Base-by-base conservation (phyloP, 2,329 filamentous ascomycete genomes). In the Colletotrichum shisoi region DNA sequence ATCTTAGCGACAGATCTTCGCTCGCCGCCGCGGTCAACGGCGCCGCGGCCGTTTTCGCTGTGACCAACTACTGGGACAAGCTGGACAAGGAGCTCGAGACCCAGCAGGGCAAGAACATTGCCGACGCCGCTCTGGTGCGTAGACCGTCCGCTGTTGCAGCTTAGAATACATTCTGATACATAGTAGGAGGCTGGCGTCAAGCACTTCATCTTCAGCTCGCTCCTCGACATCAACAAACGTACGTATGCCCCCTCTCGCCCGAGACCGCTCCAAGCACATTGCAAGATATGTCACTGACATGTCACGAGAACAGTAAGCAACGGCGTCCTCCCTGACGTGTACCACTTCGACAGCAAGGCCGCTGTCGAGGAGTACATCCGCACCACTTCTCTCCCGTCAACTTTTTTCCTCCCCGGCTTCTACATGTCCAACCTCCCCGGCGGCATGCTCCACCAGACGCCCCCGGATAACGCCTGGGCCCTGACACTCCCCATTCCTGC, bases 321-420 rank as follows among this genome's bases (percentile, higher is more conserved):
- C 8, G 80, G 80, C 61, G 74, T 72, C 17, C 77, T 83, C 4
- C 57, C 76, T 27, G 71, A 79, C 49, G 80, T 84, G 37, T 75
- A 79, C 68, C 82, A 85, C 69, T 89, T 88, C 67, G 86, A 89
- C 74, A 77, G 75, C 73, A 89, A 89, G 73, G 85, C 85, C 21
- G 76, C 81, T 13, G 80, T 85, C 0, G 85, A 87, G 70, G 71
- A 78, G n/a, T 86, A 88, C 71, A 82, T 87, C 53, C 81, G 83
- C 19, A 64, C 69, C 0, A 71, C 83, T 3, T 79, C 78, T 0
- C 76, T 87, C 9, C 80, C 81, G 2, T 78, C 80, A 24, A 79
- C 84, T 0, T 86, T 85, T 72, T 82, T 85, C 71, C 74, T 82
- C n/a, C 81, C 84, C 0, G 85, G 79, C 2, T 79, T 78, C 57